Percentiles rank a stretch among this genome's conserved stretches.
These are phyloP conservation scores for Pelargonium australe DNA, from an alignment of 441 rosid species.

Conservation along the genomic window DNA sequence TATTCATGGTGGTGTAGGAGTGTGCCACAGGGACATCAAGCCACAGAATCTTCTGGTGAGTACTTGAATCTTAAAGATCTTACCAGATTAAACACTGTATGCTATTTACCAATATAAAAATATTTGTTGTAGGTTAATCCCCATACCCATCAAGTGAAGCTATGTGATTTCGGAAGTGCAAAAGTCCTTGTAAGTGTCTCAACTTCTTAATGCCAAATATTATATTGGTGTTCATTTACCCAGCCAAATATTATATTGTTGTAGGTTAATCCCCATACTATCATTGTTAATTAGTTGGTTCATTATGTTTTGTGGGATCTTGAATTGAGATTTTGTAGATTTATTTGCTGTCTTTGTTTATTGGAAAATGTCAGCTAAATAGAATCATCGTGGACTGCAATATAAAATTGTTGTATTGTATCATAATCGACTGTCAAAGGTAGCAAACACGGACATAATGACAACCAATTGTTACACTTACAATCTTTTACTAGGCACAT, in stretches of 20 bases:
- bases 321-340: neutral
- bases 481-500: neutral
- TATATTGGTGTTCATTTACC: neutral
- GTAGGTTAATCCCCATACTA: too few relatives aligned
- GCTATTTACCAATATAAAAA: slow-evolving; percentile 18
- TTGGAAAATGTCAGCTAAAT: neutral
- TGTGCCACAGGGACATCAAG: slow-evolving; percentile 86
- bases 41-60: slow-evolving; percentile 79
- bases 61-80: slow-evolving; percentile 9
- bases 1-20: slow-evolving; percentile 47
- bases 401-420: neutral
- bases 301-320: neutral
- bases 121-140: slow-evolving; percentile 59
- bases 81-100: neutral
- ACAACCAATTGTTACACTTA: neutral
- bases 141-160: slow-evolving; percentile 66
- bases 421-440: neutral
- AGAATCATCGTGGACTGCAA: too few relatives aligned
- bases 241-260: too few relatives aligned
- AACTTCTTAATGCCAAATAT: slow-evolving; percentile 12
- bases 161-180: slow-evolving; percentile 92
- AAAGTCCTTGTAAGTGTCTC: slow-evolving; percentile 63
- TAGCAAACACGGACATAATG: neutral
- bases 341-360: neutral
- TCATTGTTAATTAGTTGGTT: neutral